Percentiles rank a stretch among this genome's conserved stretches.
phyloP scores from a whole-genome alignment of 805 yeast genomes.

The Wickerhamiella dianesei region DNA sequence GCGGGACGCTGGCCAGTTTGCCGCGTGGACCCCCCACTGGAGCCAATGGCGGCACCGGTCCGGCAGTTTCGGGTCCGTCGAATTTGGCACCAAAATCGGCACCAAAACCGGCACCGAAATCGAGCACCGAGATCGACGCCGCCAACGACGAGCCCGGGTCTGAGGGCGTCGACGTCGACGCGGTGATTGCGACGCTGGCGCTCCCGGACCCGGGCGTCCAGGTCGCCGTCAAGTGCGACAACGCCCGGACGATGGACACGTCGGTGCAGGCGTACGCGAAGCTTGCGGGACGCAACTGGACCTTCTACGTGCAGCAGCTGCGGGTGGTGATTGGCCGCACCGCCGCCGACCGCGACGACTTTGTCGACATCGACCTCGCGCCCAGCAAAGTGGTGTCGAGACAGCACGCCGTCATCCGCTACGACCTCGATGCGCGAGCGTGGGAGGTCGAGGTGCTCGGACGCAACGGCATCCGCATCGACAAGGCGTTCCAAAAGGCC shows the following conservation, averaged over 20 bases:
- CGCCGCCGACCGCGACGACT: constrained; percentile 32
- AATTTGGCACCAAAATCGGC: no score
- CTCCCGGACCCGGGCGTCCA: constrained; percentile 60
- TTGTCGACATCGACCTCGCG: constrained; percentile 71
- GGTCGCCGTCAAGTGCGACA: constrained; percentile 60
- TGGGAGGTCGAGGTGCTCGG: constrained; percentile 85
- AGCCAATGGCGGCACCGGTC: background rate
- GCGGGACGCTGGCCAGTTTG: no score
- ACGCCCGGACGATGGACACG: constrained; percentile 46
- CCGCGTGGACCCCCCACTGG: background rate
- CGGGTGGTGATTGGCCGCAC: constrained; percentile 76
- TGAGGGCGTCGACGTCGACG: constrained; percentile 15
- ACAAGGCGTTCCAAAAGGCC: constrained; percentile 39
- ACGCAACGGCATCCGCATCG: constrained; percentile 86
- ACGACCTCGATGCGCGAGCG: constrained; percentile 54
- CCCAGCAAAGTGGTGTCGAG: constrained; percentile 96
- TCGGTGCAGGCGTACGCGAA: constrained; percentile 98
- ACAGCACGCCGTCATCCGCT: constrained; percentile 72
- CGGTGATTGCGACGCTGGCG: constrained; percentile 52
- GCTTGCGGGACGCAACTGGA: constrained; percentile 86
- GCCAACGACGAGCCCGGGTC: no score
- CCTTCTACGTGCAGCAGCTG: constrained; percentile 74
- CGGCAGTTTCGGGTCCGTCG: no score
- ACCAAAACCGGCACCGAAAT: no score
- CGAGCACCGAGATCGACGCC: no score